phyloP scores from a whole-genome alignment of 352 stramenopile species.

The Globisporangium orthogonon region DNA sequence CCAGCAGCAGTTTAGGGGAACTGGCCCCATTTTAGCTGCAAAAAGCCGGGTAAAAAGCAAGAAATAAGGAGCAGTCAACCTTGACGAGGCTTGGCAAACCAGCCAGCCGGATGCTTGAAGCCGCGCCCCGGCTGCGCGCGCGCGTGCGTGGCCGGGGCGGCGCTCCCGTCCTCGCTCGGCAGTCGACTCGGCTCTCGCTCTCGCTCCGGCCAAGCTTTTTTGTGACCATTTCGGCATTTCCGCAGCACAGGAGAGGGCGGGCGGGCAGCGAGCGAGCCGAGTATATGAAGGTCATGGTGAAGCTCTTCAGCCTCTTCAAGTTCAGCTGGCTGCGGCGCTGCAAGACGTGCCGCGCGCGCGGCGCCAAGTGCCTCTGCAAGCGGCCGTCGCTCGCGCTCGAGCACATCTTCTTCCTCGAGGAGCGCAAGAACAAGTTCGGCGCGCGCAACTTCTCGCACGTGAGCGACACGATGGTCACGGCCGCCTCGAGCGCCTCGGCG shows the following conservation, averaged over 20 bases:
- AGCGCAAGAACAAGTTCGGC: constrained; percentile 76
- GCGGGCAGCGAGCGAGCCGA: background rate
- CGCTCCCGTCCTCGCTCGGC: too few species aligned
- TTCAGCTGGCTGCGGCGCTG: constrained; percentile 66
- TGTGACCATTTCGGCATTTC: background rate
- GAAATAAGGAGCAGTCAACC: background rate
- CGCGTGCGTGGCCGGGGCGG: background rate
- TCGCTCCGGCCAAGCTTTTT: background rate
- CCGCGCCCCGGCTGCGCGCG: background rate
- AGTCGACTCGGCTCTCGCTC: background rate
- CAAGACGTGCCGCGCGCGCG: constrained; percentile 51
- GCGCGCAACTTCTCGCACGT: constrained; percentile 76
- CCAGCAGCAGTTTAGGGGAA: too few species aligned
- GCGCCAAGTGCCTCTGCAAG: constrained; percentile 60
- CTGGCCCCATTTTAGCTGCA: too few species aligned
- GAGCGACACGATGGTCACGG: constrained; percentile 55
- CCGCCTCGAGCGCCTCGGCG: constrained; percentile 8
- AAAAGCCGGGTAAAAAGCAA: background rate
- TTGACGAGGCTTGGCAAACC: background rate
- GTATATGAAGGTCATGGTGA: constrained; percentile 48
- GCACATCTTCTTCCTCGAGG: constrained; percentile 78
- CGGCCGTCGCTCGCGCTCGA: constrained; percentile 67
- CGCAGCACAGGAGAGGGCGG: background rate
- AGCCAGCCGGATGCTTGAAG: background rate
- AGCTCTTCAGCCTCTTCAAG: constrained; percentile 56